Evolutionary conservation across 1,139 yeast genomes (phyloP).

Genomic region (Sugiyamaella xylanicola): DNA sequence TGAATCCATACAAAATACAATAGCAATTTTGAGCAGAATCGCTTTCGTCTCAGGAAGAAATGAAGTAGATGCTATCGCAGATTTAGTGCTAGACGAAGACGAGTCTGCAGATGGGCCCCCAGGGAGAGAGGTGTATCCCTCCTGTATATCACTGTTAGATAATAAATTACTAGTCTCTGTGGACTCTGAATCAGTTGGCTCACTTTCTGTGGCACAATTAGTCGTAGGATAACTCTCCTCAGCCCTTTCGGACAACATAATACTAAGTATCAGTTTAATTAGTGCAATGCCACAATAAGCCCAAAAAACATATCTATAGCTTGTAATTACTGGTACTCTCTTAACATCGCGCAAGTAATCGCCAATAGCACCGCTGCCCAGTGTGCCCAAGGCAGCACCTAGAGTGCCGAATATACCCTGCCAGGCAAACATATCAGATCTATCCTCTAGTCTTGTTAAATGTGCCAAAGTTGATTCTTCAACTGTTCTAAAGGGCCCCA

Average conservation of each 20-base stretch:
- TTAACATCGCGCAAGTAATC: conserved; percentile 46
- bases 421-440: conserved; percentile 77
- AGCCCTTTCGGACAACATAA: conserved; percentile 56
- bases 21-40: conserved; percentile 44
- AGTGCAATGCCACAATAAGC: conserved; percentile 60
- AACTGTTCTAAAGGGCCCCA: conserved; percentile 88
- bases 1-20: conserved; percentile 72
- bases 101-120: not conserved
- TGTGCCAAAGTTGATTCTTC: conserved; percentile 89
- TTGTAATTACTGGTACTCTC: conserved; percentile 44
- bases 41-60: conserved; percentile 27
- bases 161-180: conserved; percentile 11
- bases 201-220: conserved; percentile 1
- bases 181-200: not conserved
- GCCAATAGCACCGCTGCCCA: conserved; percentile 62
- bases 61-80: conserved; percentile 1
- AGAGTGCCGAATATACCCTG: conserved; percentile 67
- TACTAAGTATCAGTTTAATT: conserved; percentile 56
- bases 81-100: too few relatives aligned
- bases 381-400: conserved; percentile 78
- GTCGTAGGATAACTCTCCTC: conserved; percentile 43
- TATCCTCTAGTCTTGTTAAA: conserved; percentile 61
- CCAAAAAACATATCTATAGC: conserved; percentile 62
- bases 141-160: not conserved
- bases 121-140: not conserved